Conservation (phyloP, 2,329 filamentous ascomycete genomes). For the Cladosporium oxysporum region DNA sequence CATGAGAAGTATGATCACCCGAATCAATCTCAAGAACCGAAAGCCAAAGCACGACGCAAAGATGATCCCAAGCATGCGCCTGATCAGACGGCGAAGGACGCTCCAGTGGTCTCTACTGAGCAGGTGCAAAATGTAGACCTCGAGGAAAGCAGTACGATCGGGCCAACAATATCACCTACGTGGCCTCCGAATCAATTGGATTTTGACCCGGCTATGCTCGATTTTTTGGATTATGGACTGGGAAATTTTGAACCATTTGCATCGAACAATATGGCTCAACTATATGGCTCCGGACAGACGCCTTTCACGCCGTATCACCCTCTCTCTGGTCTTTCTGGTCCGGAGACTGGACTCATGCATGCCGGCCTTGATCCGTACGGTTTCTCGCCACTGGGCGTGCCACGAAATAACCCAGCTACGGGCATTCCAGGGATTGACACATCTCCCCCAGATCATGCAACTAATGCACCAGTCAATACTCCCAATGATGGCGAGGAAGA, state of each 20-base stretch:
- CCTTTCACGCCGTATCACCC: conserved; percentile 7
- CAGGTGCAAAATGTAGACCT: background rate
- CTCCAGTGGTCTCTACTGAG: background rate
- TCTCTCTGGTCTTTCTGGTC: background rate
- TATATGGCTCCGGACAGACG: background rate
- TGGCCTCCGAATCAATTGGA: conserved; percentile 9
- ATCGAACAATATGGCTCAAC: conserved; percentile 8
- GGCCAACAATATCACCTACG: background rate
- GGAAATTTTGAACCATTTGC: background rate
- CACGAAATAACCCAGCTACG: background rate
- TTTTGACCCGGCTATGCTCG: conserved; percentile 14
- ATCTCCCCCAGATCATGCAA: background rate
- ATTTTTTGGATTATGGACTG: conserved; percentile 15
- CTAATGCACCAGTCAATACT: background rate
- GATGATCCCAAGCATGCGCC: conserved; percentile 11
- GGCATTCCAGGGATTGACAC: background rate
- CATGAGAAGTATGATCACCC: conserved; percentile 48
- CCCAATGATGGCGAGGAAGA: background rate
- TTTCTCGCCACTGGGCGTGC: background rate
- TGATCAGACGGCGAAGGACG: conserved; percentile 15
- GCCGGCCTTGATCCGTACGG: conserved; percentile 6
- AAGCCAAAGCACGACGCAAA: conserved; percentile 13
- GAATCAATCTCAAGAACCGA: conserved; percentile 6
- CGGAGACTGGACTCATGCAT: background rate
- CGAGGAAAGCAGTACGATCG: background rate